Evolutionary conservation across 148 eudicot species (phyloP), one percentile per base, ranked within the genome.

Genomic region (Agrostemma githago): DNA sequence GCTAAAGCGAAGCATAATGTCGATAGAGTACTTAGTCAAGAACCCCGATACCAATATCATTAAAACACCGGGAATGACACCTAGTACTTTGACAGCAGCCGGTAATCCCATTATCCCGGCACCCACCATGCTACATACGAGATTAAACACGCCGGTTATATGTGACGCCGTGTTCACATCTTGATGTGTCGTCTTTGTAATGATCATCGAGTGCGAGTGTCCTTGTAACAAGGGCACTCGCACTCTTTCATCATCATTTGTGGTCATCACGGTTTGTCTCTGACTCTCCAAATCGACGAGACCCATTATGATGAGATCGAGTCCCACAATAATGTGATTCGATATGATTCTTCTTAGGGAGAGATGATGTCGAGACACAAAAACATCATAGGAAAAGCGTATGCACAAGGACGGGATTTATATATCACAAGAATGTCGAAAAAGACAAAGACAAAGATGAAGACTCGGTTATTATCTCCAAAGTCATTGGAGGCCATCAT

Each of bases 71-170:
- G 82, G 85, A 79, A 90, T 44, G 16, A 92, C 85, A 3, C 97
- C 97, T 74, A 92, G 75, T 19, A 80, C 87, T 81, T 90, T 93
- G 82, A 93, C 84, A 21, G 92, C 85, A 5, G 96, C 96, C 4
- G 96, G 98, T 74, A 90, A 83, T 62, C 92, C 86, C 96, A 92
- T 92, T 67, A 92, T 89, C 72, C 98, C 98, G 14, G 98, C 98
- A 72, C 98, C 98, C 41, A 93, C 83, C 58, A 89, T 83, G 26
- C 96, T 90, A 17, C 93, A 86, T 0, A 94, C 84, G 43, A 93
- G 79, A 77, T 93, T 93, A 72, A 90, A 89, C 41, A 93, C 96
- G 20, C 93, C 89, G 68, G 93, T 92, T n/a, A 86, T 80, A 74
- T 80, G 87, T 3, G 97, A 91, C 65, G 87, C 87, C 62, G 89